Base-by-base conservation (phyloP, 2,329 filamentous ascomycete genomes). In the Ceratocystis cubensis region DNA sequence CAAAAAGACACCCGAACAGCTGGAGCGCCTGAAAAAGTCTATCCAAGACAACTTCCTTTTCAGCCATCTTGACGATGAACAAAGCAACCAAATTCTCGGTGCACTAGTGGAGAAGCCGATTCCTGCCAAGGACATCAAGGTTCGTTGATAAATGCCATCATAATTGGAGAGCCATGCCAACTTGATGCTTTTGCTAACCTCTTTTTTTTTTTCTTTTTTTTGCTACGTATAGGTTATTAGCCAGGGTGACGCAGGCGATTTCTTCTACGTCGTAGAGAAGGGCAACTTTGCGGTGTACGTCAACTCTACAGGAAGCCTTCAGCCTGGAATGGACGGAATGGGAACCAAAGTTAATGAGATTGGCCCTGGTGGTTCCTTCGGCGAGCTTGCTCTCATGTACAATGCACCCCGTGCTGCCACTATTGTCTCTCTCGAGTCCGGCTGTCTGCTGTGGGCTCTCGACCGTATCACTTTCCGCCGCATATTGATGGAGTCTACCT, bases 311-410 rank as follows among this genome's bases (percentile, higher is more conserved):
- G 93, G 94, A 68, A 79, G 84, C 50, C 81, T 95, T 65, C 89
- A 96, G 73, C 81, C 91, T 6, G 93, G 93, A 0, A 80, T 83
- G 0, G 86, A 92, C 61, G 94, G 93, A 10, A 82, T 96, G 77
- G 94, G 94, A 63, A 81, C 82, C 69, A 89, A 91, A 72, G 93
- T 97, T 33, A 86, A 85, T 71, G 86, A 82, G 46, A 95, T 95
- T 67, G 87, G 89, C 57, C 84, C 91, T 2, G 94, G 94, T 63
- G 92, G 92, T 69, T 96, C 91, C 3, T 99, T 99, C 76, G 94
- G 94, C 72, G 94, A 99, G 78, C 82, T 99, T 66, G 94, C 94
- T 13, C 81, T 99, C 72, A 97, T 99, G 94, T 97, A 99, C 79
- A 96, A 97, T 73, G 91, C 94, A 25, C 94, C 94, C 30, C 90